These are phyloP conservation scores for Exophiala alcalophila DNA, from an alignment of 2,329 filamentous ascomycete species.

Conservation along the genomic window DNA sequence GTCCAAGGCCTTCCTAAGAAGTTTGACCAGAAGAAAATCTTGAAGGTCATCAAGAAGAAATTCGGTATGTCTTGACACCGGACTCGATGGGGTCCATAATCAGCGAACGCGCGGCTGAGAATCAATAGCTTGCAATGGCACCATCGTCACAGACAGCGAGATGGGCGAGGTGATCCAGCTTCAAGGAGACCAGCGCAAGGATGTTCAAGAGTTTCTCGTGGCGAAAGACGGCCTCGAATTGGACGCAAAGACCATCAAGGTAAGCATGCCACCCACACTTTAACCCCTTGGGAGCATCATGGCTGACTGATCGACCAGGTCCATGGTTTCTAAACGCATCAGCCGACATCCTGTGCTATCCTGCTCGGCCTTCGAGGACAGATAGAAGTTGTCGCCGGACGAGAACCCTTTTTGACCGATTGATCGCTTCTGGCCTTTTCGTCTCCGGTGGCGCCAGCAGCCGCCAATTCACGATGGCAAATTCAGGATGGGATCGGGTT, in stretches of 20 bases:
- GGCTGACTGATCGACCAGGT: slow-evolving; percentile 36
- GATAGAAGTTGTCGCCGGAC: slow-evolving; percentile 34
- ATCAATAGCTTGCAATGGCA: slow-evolving; percentile 99
- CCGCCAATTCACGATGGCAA: slow-evolving; percentile 28
- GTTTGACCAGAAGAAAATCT: slow-evolving; percentile 99
- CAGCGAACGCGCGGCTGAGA: slow-evolving; percentile 72
- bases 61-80: slow-evolving; percentile 65
- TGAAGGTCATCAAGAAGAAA: slow-evolving; percentile 99
- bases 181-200: slow-evolving; percentile 98
- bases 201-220: slow-evolving; percentile 95
- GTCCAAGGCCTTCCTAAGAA: slow-evolving; percentile 98
- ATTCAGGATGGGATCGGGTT: slow-evolving; percentile 25
- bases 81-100: not conserved
- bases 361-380: slow-evolving; percentile 42
- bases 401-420: slow-evolving; percentile 11
- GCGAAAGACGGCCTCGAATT: slow-evolving; percentile 92
- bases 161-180: slow-evolving; percentile 99
- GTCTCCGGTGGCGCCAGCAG: slow-evolving; percentile 24
- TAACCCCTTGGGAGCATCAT: not conserved
- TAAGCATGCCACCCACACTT: slow-evolving; percentile 37
- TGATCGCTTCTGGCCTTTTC: slow-evolving; percentile 25
- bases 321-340: slow-evolving; percentile 51
- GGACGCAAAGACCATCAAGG: slow-evolving; percentile 96
- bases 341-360: slow-evolving; percentile 43
- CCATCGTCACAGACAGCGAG: slow-evolving; percentile 90